These are phyloP conservation scores for Sonneratia alba DNA, from an alignment of 345 rosid species.

Conservation along the genomic window DNA sequence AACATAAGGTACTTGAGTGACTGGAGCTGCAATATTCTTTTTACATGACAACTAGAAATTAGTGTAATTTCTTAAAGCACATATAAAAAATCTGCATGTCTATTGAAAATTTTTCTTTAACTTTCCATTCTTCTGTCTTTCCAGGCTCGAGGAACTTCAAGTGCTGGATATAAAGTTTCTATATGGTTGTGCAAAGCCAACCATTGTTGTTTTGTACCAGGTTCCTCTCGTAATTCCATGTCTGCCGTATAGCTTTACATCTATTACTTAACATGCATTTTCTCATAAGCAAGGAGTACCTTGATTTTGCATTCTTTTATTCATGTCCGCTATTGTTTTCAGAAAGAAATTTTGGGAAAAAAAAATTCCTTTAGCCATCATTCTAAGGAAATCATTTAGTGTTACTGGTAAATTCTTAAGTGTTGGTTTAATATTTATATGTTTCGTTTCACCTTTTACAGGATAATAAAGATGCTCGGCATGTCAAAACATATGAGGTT, in stretches of 20 bases:
- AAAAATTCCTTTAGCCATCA: background rate
- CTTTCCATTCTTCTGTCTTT: slow-evolving; percentile 11
- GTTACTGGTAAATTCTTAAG: background rate
- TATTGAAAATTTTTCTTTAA: background rate
- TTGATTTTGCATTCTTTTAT: background rate
- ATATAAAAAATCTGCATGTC: background rate
- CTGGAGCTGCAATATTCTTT: background rate
- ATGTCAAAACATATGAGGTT: slow-evolving; percentile 93
- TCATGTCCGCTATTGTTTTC: background rate
- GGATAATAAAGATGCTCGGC: slow-evolving; percentile 99
- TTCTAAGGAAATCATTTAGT: background rate
- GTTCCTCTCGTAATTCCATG: slow-evolving; percentile 9
- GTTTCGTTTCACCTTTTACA: slow-evolving; percentile 15
- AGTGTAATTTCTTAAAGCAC: background rate
- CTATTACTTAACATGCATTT: background rate
- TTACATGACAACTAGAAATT: background rate
- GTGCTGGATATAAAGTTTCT: slow-evolving; percentile 94
- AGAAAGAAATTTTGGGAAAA: background rate
- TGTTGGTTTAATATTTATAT: background rate
- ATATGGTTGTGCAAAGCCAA: slow-evolving; percentile 80
- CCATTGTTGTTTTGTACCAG: slow-evolving; percentile 91
- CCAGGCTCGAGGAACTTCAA: slow-evolving; percentile 93
- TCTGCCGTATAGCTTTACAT: background rate
- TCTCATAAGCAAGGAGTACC: background rate
- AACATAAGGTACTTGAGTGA: slow-evolving; percentile 52